These are phyloP conservation scores for Pholiota microspora DNA, from an alignment of 768 basidiomycete species.

Conservation along the genomic window DNA sequence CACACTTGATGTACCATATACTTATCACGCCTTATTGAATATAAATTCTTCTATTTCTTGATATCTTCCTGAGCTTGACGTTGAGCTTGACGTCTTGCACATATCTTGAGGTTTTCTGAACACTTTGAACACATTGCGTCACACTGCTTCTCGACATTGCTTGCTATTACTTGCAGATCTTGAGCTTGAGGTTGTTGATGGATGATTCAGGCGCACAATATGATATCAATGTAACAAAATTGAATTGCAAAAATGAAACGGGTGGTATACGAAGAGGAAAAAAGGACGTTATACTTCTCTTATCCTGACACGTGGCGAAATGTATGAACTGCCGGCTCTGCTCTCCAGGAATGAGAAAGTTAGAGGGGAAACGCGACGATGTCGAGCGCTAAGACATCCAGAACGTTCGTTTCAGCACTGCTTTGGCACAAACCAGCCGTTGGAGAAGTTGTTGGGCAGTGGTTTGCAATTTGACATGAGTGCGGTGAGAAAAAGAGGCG, in stretches of 20 bases:
- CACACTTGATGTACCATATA: not conserved
- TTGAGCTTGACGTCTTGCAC: not conserved
- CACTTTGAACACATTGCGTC: not conserved
- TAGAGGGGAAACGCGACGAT: constrained; percentile 10
- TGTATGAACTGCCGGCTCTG: constrained; percentile 23
- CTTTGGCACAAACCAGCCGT: constrained; percentile 20
- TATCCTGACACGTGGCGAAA: constrained; percentile 1
- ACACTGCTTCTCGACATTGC: too few relatives aligned
- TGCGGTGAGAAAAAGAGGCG: constrained; percentile 9
- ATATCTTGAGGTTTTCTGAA: not conserved
- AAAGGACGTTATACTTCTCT: constrained; percentile 8
- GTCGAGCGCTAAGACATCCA: constrained; percentile 23
- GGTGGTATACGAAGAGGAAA: not conserved
- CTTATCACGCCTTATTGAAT: not conserved
- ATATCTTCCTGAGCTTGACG: not conserved
- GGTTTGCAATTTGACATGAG: constrained; percentile 24
- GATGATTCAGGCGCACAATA: not conserved
- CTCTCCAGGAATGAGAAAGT: constrained; percentile 1
- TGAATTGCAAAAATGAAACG: not conserved
- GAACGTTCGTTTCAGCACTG: constrained; percentile 17
- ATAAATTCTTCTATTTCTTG: not conserved
- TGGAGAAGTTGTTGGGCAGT: constrained; percentile 5
- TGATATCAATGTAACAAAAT: not conserved
- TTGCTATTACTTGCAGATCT: not conserved
- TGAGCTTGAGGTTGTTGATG: not conserved